A percentile compares a stretch with the other conserved stretches of the same genome.
Evolutionary conservation across 352 stramenopile species (phyloP).

Genomic region (Phytophthora aleatoria): DNA sequence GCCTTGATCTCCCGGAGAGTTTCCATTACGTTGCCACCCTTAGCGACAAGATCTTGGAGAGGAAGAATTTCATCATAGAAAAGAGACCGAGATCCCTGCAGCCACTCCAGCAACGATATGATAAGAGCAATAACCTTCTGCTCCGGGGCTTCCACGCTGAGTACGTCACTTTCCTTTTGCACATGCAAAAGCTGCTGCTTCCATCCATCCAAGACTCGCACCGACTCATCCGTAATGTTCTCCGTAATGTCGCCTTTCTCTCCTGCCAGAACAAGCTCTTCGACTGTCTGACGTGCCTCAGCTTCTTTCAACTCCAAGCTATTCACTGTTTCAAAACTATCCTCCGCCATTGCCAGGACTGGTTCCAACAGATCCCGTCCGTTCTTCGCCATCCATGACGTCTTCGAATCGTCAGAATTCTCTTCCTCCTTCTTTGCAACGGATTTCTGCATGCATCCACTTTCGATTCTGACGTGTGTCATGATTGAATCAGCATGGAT

Average conservation of each 20-base stretch:
- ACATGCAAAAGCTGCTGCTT: conserved; percentile 60
- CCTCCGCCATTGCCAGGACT: conserved; percentile 63
- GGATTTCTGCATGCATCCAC: conserved; percentile 64
- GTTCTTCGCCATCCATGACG: conserved; percentile 31
- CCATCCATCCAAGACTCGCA: conserved; percentile 75
- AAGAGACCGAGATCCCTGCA: conserved; percentile 73
- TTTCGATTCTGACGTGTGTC: conserved; percentile 72
- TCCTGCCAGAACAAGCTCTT: conserved; percentile 55
- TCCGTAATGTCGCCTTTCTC: conserved; percentile 31
- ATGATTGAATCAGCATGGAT: conserved; percentile 56
- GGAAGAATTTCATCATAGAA: conserved; percentile 83
- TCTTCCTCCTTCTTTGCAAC: conserved; percentile 33
- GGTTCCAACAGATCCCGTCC: conserved; percentile 55
- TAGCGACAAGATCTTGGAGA: conserved; percentile 62
- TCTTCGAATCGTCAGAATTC: conserved; percentile 28
- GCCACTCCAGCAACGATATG: conserved; percentile 76
- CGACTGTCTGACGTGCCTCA: conserved; percentile 55
- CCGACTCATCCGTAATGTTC: conserved; percentile 65
- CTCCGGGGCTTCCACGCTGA: conserved; percentile 73
- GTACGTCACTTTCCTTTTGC: conserved; percentile 64
- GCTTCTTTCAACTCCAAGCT: conserved; percentile 74
- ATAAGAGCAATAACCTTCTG: conserved; percentile 50
- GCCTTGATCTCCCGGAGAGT: conserved; percentile 35
- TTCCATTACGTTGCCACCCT: conserved; percentile 45
- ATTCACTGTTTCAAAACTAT: conserved; percentile 67